These are phyloP conservation scores for Dactylellina parvicollis DNA, from an alignment of 2,329 filamentous ascomycete genomes.

Conservation along the genomic window DNA sequence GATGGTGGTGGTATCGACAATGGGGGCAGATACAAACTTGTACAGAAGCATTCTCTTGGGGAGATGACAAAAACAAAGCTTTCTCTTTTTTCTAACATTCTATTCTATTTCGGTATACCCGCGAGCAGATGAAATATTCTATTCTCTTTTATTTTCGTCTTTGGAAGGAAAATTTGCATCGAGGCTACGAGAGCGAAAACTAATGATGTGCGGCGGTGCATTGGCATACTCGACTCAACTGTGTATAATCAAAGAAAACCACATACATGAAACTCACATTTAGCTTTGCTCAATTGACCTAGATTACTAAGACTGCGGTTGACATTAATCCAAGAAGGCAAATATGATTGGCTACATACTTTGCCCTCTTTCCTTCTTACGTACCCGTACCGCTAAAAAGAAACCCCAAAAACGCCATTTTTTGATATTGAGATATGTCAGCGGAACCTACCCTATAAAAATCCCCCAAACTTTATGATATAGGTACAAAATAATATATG, in stretches of 20 bases:
- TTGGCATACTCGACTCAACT: background rate
- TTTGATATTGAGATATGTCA: conserved; percentile 17
- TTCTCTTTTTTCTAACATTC: conserved; percentile 5
- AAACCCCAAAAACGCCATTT: conserved; percentile 17
- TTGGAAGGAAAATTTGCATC: background rate
- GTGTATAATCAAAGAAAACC: background rate
- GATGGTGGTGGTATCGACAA: no score
- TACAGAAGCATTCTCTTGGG: conserved; percentile 17
- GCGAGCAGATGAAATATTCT: background rate
- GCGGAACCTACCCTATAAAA: background rate
- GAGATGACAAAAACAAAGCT: conserved; percentile 1
- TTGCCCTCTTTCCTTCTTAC: no score
- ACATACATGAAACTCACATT: no score
- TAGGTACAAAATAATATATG: background rate
- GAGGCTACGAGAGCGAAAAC: background rate
- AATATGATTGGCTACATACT: no score
- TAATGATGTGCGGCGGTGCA: background rate
- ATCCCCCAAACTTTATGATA: background rate
- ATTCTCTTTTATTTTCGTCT: background rate
- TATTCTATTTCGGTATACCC: conserved; percentile 31
- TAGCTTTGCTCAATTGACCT: background rate
- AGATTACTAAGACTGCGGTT: no score
- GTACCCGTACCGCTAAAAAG: background rate
- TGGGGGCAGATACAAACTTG: conserved; percentile 5
- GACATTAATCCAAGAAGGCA: no score